A percentile compares a stretch with the other conserved stretches of the same genome.
Evolutionary conservation across 1,284 basidiomycete genomes (phyloP).

Genomic region (Xerocomus alliaceus): DNA sequence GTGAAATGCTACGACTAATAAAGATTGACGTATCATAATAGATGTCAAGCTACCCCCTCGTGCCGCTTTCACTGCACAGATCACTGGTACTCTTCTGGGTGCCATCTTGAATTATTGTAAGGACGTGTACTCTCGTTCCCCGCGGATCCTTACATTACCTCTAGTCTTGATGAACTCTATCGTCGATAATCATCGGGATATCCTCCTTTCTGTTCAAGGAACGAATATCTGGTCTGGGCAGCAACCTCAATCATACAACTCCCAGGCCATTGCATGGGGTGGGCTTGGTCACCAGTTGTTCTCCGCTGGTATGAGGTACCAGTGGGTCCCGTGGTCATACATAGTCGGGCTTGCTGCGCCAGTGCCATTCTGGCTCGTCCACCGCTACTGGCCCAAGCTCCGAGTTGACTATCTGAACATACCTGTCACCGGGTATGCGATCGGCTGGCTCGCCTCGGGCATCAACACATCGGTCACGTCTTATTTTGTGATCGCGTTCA

Average conservation of each 20-base stretch:
- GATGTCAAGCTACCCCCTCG: conserved; percentile 73
- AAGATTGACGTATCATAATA: conserved; percentile 12
- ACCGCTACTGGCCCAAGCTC: conserved; percentile 52
- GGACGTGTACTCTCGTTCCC: conserved; percentile 6
- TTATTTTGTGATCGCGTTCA: conserved; percentile 54
- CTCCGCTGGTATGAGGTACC: conserved; percentile 58
- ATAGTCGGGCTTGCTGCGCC: conserved; percentile 63
- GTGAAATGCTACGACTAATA: conserved; percentile 1
- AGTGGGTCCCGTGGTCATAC: conserved; percentile 62
- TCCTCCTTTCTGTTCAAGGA: conserved; percentile 54
- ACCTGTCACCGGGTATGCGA: conserved; percentile 40
- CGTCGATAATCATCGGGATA: conserved; percentile 57
- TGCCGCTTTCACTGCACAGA: conserved; percentile 68
- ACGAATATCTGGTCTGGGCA: conserved; percentile 70
- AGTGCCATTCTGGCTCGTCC: conserved; percentile 60
- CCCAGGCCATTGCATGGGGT: conserved; percentile 70
- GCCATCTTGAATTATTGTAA: conserved; percentile 60
- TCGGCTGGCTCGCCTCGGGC: conserved; percentile 53
- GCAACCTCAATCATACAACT: conserved; percentile 65
- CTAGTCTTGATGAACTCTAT: conserved; percentile 64
- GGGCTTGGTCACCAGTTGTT: conserved; percentile 66
- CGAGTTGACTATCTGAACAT: conserved; percentile 52
- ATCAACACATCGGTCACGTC: conserved; percentile 51
- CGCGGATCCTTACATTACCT: neutral
- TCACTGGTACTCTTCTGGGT: conserved; percentile 55